These are phyloP conservation scores for Coemansia sp. DNA, from an alignment of 192 early-diverging fungal species.

Conservation along the genomic window DNA sequence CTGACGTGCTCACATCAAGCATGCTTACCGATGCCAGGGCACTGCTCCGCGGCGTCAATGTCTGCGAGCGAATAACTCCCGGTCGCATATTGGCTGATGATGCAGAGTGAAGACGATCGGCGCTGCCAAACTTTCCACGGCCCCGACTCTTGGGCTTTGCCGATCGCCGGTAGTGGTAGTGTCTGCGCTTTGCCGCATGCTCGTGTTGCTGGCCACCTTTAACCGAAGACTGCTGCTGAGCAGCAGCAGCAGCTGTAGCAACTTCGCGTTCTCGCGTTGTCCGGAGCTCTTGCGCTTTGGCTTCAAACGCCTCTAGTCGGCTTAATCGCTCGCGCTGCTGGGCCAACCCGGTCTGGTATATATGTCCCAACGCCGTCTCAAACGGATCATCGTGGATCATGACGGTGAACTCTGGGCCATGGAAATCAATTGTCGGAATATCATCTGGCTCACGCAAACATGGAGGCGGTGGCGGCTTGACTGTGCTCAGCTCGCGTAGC, in stretches of 20 bases:
- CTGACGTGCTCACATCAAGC: slow-evolving; percentile 26
- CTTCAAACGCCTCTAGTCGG: slow-evolving; percentile 49
- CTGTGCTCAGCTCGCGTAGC: slow-evolving; percentile 31
- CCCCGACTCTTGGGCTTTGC: neutral
- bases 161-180: slow-evolving; percentile 8
- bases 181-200: slow-evolving; percentile 1
- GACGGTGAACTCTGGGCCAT: slow-evolving; percentile 41
- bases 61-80: neutral
- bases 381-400: slow-evolving; percentile 58
- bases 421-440: slow-evolving; percentile 48
- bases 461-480: slow-evolving; percentile 26
- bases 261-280: slow-evolving; percentile 25
- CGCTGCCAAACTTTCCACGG: neutral
- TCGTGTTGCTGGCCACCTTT: neutral
- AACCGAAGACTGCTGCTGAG: neutral
- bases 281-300: slow-evolving; percentile 45
- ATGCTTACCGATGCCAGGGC: slow-evolving; percentile 35
- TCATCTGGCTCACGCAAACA: slow-evolving; percentile 40
- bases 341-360: slow-evolving; percentile 49
- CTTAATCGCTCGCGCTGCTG: slow-evolving; percentile 56
- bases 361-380: slow-evolving; percentile 54
- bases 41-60: neutral
- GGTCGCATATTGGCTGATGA: slow-evolving; percentile 3
- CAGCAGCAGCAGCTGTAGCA: neutral
- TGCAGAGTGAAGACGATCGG: slow-evolving; percentile 4